A percentile compares a stretch with the other conserved stretches of the same genome.
Conservation (phyloP, 1,284 basidiomycete species). For the Termitomyces sp. region DNA sequence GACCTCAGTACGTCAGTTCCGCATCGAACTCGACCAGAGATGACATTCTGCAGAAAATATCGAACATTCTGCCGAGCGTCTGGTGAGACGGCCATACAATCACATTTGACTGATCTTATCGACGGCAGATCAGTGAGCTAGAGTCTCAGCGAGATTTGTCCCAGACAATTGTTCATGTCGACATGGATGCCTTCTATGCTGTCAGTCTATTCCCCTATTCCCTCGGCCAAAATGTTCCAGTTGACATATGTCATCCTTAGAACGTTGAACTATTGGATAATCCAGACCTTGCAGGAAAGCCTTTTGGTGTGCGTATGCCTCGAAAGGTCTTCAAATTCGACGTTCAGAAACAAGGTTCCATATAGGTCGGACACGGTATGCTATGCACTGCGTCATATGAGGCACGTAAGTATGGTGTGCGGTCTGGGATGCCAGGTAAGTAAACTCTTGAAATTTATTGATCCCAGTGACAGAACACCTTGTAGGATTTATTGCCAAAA, state of each 20-base stretch:
- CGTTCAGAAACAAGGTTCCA: not conserved
- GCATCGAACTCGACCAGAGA: not conserved
- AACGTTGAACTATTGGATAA: slow-evolving; percentile 78
- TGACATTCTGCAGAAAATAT: slow-evolving; percentile 39
- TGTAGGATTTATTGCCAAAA: slow-evolving; percentile 83
- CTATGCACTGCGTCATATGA: slow-evolving; percentile 88
- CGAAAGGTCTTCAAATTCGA: not conserved
- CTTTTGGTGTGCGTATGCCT: slow-evolving; percentile 72
- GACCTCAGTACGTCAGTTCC: slow-evolving; percentile 50
- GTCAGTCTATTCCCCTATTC: slow-evolving; percentile 22
- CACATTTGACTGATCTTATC: not conserved
- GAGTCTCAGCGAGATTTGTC: slow-evolving; percentile 77
- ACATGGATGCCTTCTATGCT: slow-evolving; percentile 73
- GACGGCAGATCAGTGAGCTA: slow-evolving; percentile 62
- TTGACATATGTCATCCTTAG: slow-evolving; percentile 32
- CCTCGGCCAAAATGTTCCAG: not conserved
- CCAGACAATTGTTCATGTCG: slow-evolving; percentile 83
- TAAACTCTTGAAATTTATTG: slow-evolving; percentile 4
- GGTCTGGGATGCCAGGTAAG: slow-evolving; percentile 84
- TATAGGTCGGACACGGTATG: slow-evolving; percentile 71
- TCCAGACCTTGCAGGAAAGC: slow-evolving; percentile 75
- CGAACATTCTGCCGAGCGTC: slow-evolving; percentile 48
- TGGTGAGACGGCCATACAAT: slow-evolving; percentile 32
- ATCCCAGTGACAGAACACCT: slow-evolving; percentile 1
- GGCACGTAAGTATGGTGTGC: slow-evolving; percentile 82